These are phyloP conservation scores for Crepidotus variabilis DNA, from an alignment of 768 basidiomycete genomes.

Conservation along the genomic window DNA sequence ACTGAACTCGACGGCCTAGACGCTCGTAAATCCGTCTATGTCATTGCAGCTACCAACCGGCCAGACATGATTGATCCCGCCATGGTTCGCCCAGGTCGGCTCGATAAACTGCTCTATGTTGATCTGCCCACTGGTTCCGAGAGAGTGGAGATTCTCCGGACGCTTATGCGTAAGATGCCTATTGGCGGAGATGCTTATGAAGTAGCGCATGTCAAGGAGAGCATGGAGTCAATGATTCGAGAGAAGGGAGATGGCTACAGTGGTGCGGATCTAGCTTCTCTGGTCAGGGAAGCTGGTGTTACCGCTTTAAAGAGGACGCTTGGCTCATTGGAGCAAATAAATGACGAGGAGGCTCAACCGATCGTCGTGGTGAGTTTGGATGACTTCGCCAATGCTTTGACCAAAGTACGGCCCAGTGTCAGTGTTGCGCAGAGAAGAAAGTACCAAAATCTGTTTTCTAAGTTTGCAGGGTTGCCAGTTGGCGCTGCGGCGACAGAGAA, in stretches of 20 bases:
- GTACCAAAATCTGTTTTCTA: slow-evolving; percentile 77
- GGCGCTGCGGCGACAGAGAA: slow-evolving; percentile 14
- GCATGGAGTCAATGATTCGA: slow-evolving; percentile 45
- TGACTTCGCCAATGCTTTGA: slow-evolving; percentile 74
- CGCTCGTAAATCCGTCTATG: slow-evolving; percentile 81
- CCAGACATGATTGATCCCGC: slow-evolving; percentile 98
- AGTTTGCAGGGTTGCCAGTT: slow-evolving; percentile 79
- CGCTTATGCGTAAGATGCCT: slow-evolving; percentile 70
- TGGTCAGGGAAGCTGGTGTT: slow-evolving; percentile 89
- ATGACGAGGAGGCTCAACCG: slow-evolving; percentile 26
- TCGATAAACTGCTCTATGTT: slow-evolving; percentile 93
- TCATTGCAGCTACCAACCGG: slow-evolving; percentile 92
- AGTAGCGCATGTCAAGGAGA: slow-evolving; percentile 17
- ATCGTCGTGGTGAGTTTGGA: slow-evolving; percentile 48
- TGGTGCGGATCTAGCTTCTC: slow-evolving; percentile 85
- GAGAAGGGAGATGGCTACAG: slow-evolving; percentile 82
- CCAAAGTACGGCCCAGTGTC: slow-evolving; percentile 87
- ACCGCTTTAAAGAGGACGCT: slow-evolving; percentile 68
- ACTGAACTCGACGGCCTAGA: slow-evolving; percentile 94
- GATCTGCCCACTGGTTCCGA: slow-evolving; percentile 75
- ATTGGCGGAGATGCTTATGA: slow-evolving; percentile 23
- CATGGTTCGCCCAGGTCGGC: slow-evolving; percentile 93
- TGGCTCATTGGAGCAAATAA: slow-evolving; percentile 65
- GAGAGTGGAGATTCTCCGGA: slow-evolving; percentile 80
- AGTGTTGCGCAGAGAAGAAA: slow-evolving; percentile 72